Conservation (phyloP, 345 rosid genomes). For the Brassica juncea region DNA sequence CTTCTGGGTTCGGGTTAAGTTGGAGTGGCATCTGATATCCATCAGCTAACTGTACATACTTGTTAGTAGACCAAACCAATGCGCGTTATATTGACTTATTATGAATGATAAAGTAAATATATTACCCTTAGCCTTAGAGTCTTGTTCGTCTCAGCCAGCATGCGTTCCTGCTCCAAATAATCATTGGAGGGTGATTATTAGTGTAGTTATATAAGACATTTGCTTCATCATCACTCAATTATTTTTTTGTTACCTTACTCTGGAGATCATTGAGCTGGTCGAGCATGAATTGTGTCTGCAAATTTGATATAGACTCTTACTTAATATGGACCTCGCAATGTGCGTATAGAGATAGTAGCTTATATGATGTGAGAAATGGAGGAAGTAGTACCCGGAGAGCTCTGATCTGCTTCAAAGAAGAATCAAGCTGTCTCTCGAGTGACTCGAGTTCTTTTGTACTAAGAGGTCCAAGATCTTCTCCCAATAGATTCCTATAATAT, state of each 20-base stretch:
- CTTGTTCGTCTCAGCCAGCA: conserved; percentile 75
- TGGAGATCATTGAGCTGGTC: conserved; percentile 95
- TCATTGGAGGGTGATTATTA: background rate
- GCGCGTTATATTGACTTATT: background rate
- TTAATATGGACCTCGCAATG: background rate
- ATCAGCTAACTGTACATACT: conserved; percentile 66
- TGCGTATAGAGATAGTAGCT: background rate
- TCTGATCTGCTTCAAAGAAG: conserved; percentile 86
- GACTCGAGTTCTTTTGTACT: conserved; percentile 88
- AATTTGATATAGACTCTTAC: background rate
- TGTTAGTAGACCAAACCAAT: background rate
- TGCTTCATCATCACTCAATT: background rate
- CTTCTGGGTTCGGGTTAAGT: conserved; percentile 66
- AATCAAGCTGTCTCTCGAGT: conserved; percentile 93
- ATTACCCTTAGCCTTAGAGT: conserved; percentile 78
- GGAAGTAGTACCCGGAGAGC: conserved; percentile 63
- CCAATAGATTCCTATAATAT: conserved; percentile 70
- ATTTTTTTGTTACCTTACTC: conserved; percentile 53
- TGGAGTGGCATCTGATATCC: conserved; percentile 81
- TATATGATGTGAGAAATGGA: background rate
- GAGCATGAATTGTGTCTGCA: conserved; percentile 87
- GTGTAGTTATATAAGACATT: background rate
- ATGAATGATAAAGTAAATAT: background rate
- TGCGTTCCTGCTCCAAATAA: conserved; percentile 58
- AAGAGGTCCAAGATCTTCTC: conserved; percentile 90